These are phyloP conservation scores for Solanum arcanum DNA, from an alignment of 257 asterid genomes.

Conservation along the genomic window DNA sequence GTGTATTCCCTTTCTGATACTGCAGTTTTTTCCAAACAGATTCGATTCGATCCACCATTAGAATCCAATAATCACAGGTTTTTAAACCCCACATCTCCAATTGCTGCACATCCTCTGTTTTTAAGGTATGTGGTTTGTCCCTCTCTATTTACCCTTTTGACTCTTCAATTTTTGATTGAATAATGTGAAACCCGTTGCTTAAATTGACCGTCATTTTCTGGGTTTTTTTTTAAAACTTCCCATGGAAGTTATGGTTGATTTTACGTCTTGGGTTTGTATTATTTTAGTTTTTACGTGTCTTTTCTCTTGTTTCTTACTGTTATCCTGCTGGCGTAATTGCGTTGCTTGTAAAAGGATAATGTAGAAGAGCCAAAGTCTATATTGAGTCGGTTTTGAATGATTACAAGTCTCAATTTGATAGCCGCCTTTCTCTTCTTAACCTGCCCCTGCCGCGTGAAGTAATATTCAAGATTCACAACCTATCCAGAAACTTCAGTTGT, in stretches of 20 bases:
- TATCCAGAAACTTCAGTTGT: neutral
- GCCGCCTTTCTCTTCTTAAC: neutral
- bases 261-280: constrained; percentile 9
- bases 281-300: constrained; percentile 1
- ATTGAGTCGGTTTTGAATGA: neutral
- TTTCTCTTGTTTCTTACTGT: neutral
- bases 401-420: neutral
- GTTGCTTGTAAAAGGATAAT: neutral
- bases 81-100: neutral
- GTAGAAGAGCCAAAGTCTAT: neutral
- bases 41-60: neutral
- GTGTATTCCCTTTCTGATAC: neutral
- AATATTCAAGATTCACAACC: neutral
- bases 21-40: neutral
- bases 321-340: neutral
- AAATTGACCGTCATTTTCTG: neutral
- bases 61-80: neutral
- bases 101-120: neutral
- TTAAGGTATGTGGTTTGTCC: neutral
- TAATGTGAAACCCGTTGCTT: neutral
- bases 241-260: neutral
- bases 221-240: neutral
- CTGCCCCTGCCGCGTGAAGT: neutral
- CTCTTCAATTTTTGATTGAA: neutral
- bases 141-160: neutral